Evolutionary conservation across 2,329 filamentous ascomycete species (phyloP), one percentile per base, ranked within the genome.

Genomic region (Pyricularia sp.): DNA sequence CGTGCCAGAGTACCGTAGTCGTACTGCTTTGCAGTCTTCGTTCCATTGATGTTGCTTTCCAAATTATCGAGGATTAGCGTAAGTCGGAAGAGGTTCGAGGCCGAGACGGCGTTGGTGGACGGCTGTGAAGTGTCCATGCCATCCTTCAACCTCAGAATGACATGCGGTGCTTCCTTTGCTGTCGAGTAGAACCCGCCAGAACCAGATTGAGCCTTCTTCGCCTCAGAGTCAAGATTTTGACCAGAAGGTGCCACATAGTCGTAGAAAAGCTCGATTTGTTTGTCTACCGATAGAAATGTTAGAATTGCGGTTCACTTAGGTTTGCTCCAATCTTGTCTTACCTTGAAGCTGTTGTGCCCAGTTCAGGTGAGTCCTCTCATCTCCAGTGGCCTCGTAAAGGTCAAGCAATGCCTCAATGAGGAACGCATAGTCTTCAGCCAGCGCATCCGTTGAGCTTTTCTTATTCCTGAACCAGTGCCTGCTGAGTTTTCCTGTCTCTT

Each of bases 391-490:
- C 73, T 93, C 88, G 72, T 96, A 96, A 31, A 97, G 82, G 69
- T 93, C 88, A 65, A 97, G 78, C 1, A 97, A 79, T 0, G 92
- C 93, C 62, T 88, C 85, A 62, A 92, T 89, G 55, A 97, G 75
- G 74, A 93, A 96, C 2, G 93, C 91, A 72, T 97, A 97, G 76
- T 99, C 94, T 70, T 97, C 94, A 1, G 93, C 91, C 75, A 97
- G 96, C 0, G 85, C 93, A 53, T 82, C 80, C 0, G 85, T 87
- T 22, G 85, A 80, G 31, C 88, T 86, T 9, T 85, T 80, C 1
- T 81, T 78, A 68, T 84, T 82, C 67, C 87, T 84, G 33, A 86
- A 85, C 75, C 88, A 96, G 57, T 93, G 85, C 62, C 93, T 84
- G 72, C 88, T 90, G 19, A 97, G 77, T 3, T 83, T 82, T 61